Conservation (phyloP, 345 rosid genomes). For the Pistacia integerrima region DNA sequence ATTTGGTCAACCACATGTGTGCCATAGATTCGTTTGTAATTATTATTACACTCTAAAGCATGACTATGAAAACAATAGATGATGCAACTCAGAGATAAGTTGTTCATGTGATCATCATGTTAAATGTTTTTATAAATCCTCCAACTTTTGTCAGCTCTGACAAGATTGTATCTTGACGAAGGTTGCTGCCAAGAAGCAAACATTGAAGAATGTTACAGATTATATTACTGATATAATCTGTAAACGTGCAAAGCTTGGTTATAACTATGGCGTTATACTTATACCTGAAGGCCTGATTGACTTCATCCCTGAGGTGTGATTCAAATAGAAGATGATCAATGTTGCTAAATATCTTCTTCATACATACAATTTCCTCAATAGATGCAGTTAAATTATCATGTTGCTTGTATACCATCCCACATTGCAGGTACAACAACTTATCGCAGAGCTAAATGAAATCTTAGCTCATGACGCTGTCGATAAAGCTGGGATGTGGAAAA, state of each 20-base stretch:
- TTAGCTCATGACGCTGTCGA: constrained; percentile 41
- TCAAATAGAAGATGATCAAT: neutral
- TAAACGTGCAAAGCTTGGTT: constrained; percentile 40
- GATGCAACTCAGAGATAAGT: neutral
- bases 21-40: too few relatives aligned
- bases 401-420: neutral
- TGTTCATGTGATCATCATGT: neutral
- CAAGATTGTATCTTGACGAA: constrained; percentile 10
- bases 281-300: constrained; percentile 63
- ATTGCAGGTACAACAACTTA: constrained; percentile 52
- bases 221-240: constrained; percentile 37
- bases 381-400: neutral
- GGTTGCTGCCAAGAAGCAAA: constrained; percentile 45
- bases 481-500: constrained; percentile 41
- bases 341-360: neutral
- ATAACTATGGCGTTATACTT: constrained; percentile 54
- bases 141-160: neutral
- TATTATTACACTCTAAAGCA: too few relatives aligned
- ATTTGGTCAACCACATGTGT: neutral
- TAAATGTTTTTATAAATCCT: neutral
- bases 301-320: constrained; percentile 57
- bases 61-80: too few relatives aligned
- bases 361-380: neutral
- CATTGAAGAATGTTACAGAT: constrained; percentile 43
- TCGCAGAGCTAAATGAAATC: constrained; percentile 54